Conservation (phyloP, 495 filamentous ascomycete species). For the Halenospora varia region DNA sequence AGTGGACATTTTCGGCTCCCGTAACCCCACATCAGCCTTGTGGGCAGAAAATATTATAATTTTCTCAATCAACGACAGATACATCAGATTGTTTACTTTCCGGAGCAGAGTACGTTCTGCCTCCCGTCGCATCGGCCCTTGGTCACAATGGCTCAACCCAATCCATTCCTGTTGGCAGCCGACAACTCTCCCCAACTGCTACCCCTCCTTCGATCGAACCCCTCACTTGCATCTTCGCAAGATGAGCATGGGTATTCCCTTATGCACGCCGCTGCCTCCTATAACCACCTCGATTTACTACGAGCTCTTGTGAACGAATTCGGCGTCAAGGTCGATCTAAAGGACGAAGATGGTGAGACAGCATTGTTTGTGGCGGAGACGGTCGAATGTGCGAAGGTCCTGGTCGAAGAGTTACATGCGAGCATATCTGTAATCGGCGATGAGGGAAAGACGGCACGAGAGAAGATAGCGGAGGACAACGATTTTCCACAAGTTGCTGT, state of each 20-base stretch:
- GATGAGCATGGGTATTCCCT: slow-evolving; percentile 88
- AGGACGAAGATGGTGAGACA: slow-evolving; percentile 87
- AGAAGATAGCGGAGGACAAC: slow-evolving; percentile 66
- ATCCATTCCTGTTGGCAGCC: slow-evolving; percentile 74
- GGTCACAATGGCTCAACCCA: no score
- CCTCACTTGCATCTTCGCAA: slow-evolving; percentile 61
- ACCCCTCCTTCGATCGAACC: slow-evolving; percentile 60
- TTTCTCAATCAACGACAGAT: no score
- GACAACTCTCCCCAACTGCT: slow-evolving; percentile 64
- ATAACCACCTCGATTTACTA: slow-evolving; percentile 78
- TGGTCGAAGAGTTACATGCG: slow-evolving; percentile 78
- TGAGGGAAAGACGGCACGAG: slow-evolving; percentile 64
- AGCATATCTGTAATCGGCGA: slow-evolving; percentile 57
- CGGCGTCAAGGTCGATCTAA: slow-evolving; percentile 70
- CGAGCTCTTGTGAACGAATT: slow-evolving; percentile 73
- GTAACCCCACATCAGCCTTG: no score
- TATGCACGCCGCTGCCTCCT: slow-evolving; percentile 87
- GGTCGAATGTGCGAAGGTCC: slow-evolving; percentile 64
- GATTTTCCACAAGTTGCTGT: slow-evolving; percentile 65
- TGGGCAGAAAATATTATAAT: no score
- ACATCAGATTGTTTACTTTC: no score
- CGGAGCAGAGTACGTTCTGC: no score
- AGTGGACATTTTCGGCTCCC: no score
- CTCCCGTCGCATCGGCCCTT: no score
- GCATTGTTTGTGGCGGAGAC: slow-evolving; percentile 83